Conservation (phyloP, 306 rosid species). For the Pterocarpus macrocarpus region DNA sequence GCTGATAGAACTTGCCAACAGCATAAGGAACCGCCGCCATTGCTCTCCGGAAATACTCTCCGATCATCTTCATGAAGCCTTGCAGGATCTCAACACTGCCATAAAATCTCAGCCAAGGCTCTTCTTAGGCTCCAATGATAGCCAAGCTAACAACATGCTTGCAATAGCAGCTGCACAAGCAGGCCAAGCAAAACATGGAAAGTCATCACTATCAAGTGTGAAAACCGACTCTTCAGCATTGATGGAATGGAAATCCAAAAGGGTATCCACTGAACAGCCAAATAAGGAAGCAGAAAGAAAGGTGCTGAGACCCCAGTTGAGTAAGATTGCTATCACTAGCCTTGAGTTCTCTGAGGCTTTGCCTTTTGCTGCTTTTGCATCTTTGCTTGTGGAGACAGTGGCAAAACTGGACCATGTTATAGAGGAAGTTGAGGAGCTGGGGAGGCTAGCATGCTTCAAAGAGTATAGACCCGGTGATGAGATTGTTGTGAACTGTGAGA, state of each 20-base stretch:
- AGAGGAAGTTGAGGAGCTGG: conserved; percentile 77
- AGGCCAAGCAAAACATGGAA: conserved; percentile 39
- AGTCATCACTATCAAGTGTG: conserved; percentile 59
- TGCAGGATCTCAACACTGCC: conserved; percentile 78
- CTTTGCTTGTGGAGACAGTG: conserved; percentile 82
- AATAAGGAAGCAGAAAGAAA: conserved; percentile 57
- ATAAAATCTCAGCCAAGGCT: conserved; percentile 86
- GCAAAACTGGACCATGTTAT: conserved; percentile 82
- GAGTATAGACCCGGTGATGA: conserved; percentile 64
- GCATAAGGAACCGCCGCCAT: conserved; percentile 72
- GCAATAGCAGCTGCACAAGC: conserved; percentile 65
- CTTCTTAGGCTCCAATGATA: conserved; percentile 73
- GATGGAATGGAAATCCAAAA: conserved; percentile 63
- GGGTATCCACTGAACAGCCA: conserved; percentile 35
- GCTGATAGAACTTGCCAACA: conserved; percentile 71
- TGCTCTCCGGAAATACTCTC: conserved; percentile 87
- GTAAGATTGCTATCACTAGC: conserved; percentile 77
- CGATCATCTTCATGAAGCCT: conserved; percentile 80
- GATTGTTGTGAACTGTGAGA: conserved; percentile 56
- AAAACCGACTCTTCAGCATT: conserved; percentile 75
- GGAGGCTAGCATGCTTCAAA: conserved; percentile 73
- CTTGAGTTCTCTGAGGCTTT: conserved; percentile 90
- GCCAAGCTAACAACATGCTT: conserved; percentile 61
- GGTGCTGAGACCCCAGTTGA: conserved; percentile 68
- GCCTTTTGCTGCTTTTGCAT: conserved; percentile 92